These are phyloP conservation scores for Chaetomium fimeti DNA, from an alignment of 495 filamentous ascomycete genomes.

Conservation along the genomic window DNA sequence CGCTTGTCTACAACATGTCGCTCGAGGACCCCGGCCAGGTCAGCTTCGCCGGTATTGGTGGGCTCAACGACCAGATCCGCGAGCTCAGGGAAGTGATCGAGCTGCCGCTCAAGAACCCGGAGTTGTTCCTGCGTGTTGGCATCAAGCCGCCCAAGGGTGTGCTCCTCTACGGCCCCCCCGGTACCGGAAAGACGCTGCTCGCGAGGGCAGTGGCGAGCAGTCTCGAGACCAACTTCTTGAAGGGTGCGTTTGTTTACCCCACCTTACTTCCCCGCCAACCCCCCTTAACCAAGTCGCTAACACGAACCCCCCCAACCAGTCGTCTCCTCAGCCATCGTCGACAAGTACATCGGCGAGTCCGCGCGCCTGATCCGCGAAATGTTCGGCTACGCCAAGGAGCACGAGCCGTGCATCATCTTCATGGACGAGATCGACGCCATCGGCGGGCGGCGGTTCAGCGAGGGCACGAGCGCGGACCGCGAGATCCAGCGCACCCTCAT, in stretches of 20 bases:
- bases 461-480: conserved; percentile 95
- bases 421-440: conserved; percentile 99
- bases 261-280: neutral
- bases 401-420: conserved; percentile 99
- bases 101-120: conserved; percentile 96
- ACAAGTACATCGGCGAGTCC: conserved; percentile 99
- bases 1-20: conserved; percentile 99
- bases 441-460: conserved; percentile 94
- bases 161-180: conserved; percentile 93
- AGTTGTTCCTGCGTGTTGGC: conserved; percentile 92
- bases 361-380: conserved; percentile 97
- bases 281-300: neutral
- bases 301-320: conserved; percentile 51
- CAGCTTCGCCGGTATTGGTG: conserved; percentile 98
- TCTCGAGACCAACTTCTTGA: conserved; percentile 97
- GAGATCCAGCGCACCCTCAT: conserved; percentile 99
- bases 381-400: conserved; percentile 99
- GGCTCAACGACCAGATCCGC: conserved; percentile 97
- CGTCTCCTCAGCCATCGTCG: conserved; percentile 98
- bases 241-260: conserved; percentile 60
- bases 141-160: conserved; percentile 99
- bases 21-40: conserved; percentile 97
- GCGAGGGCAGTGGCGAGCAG: conserved; percentile 95
- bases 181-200: conserved; percentile 94
- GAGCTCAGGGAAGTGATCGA: conserved; percentile 98